These are phyloP conservation scores for Phytophthora agathidicida DNA, from an alignment of 352 stramenopile species.

Conservation along the genomic window DNA sequence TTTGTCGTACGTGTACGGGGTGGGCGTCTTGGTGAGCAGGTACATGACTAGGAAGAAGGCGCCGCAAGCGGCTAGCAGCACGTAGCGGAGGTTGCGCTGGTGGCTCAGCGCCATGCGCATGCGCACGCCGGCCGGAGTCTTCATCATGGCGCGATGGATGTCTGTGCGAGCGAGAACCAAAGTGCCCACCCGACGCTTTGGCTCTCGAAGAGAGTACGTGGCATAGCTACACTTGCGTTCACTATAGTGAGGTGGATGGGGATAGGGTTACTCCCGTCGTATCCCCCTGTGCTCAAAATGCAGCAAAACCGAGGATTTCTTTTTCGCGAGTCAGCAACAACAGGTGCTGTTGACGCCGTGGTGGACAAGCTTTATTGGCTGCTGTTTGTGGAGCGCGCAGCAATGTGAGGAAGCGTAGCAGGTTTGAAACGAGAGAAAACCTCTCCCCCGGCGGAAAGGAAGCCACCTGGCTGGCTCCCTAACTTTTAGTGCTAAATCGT, in stretches of 20 bases:
- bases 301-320: constrained; percentile 13
- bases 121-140: constrained; percentile 63
- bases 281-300: constrained; percentile 3
- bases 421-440: too few species aligned
- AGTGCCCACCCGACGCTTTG: constrained; percentile 20
- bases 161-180: constrained; percentile 27
- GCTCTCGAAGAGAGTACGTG: constrained; percentile 27
- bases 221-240: constrained; percentile 10
- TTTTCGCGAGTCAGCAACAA: constrained; percentile 1
- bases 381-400: too few species aligned
- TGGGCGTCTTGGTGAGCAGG: constrained; percentile 47
- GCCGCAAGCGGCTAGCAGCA: constrained; percentile 49
- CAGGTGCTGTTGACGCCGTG: too few species aligned
- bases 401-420: not conserved
- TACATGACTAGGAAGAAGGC: constrained; percentile 52
- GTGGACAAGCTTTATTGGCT: too few species aligned
- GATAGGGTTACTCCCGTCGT: not conserved
- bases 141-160: constrained; percentile 41
- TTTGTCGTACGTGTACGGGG: constrained; percentile 56
- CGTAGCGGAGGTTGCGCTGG: constrained; percentile 63
- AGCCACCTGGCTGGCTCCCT: constrained; percentile 15
- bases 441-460: constrained; percentile 19
- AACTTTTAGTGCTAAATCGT: constrained; percentile 24
- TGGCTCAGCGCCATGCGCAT: constrained; percentile 70
- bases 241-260: constrained; percentile 10